Evolutionary conservation across 331 rosid genomes (phyloP).

Genomic region (Cydonia oblonga): DNA sequence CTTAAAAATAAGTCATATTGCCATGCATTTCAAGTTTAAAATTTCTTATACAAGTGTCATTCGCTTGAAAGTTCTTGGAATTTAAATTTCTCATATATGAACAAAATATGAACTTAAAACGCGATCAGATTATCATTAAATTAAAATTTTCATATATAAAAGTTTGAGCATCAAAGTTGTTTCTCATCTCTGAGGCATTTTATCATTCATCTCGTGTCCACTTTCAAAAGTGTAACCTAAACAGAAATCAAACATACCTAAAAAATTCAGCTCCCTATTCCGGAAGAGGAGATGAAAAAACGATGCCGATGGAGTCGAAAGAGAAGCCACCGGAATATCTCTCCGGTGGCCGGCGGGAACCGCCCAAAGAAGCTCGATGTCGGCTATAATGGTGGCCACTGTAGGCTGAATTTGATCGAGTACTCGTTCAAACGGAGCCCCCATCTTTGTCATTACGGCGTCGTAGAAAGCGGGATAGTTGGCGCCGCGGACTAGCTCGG

Average conservation of each 20-base stretch:
- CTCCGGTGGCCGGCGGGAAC: conserved; percentile 12
- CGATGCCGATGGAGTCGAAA: conserved; percentile 38
- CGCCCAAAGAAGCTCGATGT: conserved; percentile 27
- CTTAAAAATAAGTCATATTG: no score
- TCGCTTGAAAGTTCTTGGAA: no score
- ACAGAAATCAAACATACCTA: background rate
- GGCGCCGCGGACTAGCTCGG: conserved; percentile 16
- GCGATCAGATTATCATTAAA: no score
- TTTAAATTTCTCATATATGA: no score
- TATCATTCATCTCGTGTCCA: no score
- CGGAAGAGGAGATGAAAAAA: background rate
- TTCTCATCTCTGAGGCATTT: no score
- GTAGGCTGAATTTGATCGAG: conserved; percentile 32
- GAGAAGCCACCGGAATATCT: conserved; percentile 35
- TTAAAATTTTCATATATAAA: no score
- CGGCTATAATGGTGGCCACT: conserved; percentile 19
- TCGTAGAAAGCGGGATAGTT: conserved; percentile 23
- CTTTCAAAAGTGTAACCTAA: no score
- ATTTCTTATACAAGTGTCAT: no score
- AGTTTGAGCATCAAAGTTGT: no score
- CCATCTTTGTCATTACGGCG: conserved; percentile 35
- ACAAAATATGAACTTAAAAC: no score
- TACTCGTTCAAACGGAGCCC: conserved; percentile 32
- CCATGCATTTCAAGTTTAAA: no score
- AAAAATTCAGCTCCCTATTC: background rate